Base-by-base conservation (phyloP, 2,329 filamentous ascomycete genomes). In the Fusarium pseudograminearum region DNA sequence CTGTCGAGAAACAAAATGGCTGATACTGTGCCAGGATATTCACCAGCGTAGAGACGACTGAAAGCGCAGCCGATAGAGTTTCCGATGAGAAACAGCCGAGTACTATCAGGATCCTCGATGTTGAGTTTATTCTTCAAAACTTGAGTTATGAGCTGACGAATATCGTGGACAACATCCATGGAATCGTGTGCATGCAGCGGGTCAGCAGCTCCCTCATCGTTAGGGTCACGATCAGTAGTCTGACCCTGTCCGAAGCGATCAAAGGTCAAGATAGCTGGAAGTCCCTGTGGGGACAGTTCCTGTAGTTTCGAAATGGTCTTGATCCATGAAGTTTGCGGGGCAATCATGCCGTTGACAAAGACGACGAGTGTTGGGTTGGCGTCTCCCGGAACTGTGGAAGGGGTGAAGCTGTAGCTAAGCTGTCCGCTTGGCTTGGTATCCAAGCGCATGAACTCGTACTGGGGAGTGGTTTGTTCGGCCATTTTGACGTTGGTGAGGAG, bases 241-340 rank as follows among this genome's bases (percentile, higher is more conserved):
- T 77, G 76, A 12, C 86, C 86, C 74, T 89, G 87, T 11, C 87
- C 86, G 68, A 83, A 88, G 42, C 87, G 85, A 74, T 89, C 87
- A 65, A 89, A 89, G 45, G 82, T 83, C 5, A 89, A 78, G 20
- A 88, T 74, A 16, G 79, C 78, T 2, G 83, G 83, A 15, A 52
- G 42, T 0, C 24, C 33, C 3, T 41, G 11, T 1, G 41, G 38
- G 0, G 34, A 59, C 0, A 59, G 20, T 2, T 67, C 48, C 1
- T 31, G 50, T 0, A 74, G 41, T 11, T 54, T 64, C 1, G 47
- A 18, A 12, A 74, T 73, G 0, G 69, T 44, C 2, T 28, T 33
- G 4, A 36, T 28, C 73, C 73, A 75, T 40, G 40, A 60, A 2
- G 36, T 34, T 16, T 75, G 72, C 0, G 73, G 72, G 38, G 71